phyloP scores from a whole-genome alignment of 2,329 filamentous ascomycete genomes.

The Fusarium keratoplasticum region DNA sequence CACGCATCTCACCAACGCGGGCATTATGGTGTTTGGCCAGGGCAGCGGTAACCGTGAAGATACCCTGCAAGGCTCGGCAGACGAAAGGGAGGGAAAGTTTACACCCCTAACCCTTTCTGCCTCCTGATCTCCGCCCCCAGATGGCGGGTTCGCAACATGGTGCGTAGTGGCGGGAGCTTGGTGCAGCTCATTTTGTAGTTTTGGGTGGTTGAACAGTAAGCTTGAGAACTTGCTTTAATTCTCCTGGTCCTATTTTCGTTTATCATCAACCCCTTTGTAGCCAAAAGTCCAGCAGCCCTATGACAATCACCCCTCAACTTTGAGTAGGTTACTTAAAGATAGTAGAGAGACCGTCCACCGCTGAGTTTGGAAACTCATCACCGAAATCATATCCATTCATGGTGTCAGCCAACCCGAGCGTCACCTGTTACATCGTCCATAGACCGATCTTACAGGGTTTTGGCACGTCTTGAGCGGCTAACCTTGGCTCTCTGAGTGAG shows the following conservation, averaged over 20 bases:
- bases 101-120: neutral
- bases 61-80: neutral
- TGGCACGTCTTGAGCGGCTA: neutral
- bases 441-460: neutral
- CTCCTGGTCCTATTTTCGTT: too few species aligned
- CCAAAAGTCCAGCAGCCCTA: too few species aligned
- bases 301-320: too few species aligned
- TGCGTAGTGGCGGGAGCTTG: neutral
- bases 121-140: neutral
- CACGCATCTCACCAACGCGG: neutral
- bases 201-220: neutral
- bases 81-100: neutral
- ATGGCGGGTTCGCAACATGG: neutral
- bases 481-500: conserved; percentile 34
- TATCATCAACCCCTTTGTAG: too few species aligned
- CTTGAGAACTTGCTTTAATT: neutral
- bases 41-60: too few species aligned
- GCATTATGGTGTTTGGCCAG: neutral
- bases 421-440: too few species aligned
- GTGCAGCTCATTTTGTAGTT: neutral
- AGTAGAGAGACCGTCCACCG: too few species aligned
- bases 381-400: too few species aligned
- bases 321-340: too few species aligned
- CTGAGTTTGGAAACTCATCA: too few species aligned
- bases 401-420: too few species aligned